phyloP scores from a whole-genome alignment of 768 basidiomycete genomes.

The Hirschioporus abietinus region DNA sequence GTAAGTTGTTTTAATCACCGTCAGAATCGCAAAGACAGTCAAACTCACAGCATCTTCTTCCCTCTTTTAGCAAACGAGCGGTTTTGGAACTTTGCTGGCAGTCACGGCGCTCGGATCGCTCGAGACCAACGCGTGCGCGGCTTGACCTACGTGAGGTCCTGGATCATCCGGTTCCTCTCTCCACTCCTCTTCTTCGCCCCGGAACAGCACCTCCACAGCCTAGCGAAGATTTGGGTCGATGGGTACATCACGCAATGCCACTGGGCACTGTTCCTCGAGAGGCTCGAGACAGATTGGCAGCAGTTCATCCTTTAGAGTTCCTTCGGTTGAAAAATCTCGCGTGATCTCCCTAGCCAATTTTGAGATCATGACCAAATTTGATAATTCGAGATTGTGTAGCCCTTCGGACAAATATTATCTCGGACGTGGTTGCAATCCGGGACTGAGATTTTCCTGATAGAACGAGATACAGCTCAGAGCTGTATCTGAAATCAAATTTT shows the following conservation, averaged over 20 bases:
- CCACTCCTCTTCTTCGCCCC: conserved; percentile 48
- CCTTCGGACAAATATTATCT: too few relatives aligned
- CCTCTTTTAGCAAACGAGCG: conserved; percentile 33
- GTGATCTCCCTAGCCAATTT: too few relatives aligned
- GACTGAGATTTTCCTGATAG: too few relatives aligned
- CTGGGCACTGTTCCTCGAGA: conserved; percentile 41
- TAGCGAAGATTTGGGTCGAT: conserved; percentile 50
- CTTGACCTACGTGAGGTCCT: conserved; percentile 27
- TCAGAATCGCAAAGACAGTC: too few relatives aligned
- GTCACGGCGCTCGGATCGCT: conserved; percentile 37
- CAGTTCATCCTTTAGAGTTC: conserved; percentile 38
- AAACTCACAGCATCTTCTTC: too few relatives aligned
- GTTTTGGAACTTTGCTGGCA: conserved; percentile 39
- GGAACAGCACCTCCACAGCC: conserved; percentile 34
- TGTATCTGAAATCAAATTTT: too few relatives aligned
- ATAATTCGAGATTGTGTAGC: too few relatives aligned
- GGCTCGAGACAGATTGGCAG: conserved; percentile 44
- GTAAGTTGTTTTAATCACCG: too few relatives aligned
- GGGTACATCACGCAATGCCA: conserved; percentile 30
- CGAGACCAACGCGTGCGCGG: conserved; percentile 30
- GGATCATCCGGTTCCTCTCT: conserved; percentile 31
- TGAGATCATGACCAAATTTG: too few relatives aligned
- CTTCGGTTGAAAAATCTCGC: too few relatives aligned
- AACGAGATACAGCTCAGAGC: too few relatives aligned
- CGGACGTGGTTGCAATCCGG: too few relatives aligned